Percentiles rank a stretch among this genome's conserved stretches.
These are phyloP conservation scores for Aspergillus wentii DNA, from an alignment of 495 filamentous ascomycete genomes.

Conservation along the genomic window DNA sequence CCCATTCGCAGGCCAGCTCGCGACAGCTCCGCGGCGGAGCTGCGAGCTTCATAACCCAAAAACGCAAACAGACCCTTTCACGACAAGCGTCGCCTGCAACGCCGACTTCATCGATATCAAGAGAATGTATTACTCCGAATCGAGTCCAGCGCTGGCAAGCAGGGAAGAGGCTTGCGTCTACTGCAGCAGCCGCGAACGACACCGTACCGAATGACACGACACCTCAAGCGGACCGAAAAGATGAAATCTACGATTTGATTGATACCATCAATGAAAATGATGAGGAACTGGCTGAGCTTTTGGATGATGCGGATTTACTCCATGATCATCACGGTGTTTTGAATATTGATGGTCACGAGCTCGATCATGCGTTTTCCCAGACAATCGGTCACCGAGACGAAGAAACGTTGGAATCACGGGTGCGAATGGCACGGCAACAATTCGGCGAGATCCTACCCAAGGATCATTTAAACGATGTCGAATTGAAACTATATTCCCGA, in stretches of 20 bases:
- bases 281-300: conserved; percentile 24
- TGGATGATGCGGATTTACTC: conserved; percentile 31
- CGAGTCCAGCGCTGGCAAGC: conserved; percentile 3
- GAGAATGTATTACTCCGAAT: background rate
- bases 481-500: conserved; percentile 71
- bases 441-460: conserved; percentile 77
- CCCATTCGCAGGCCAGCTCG: conserved; percentile 14
- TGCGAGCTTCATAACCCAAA: conserved; percentile 13
- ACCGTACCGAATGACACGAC: conserved; percentile 7
- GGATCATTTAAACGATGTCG: conserved; percentile 62
- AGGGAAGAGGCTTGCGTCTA: conserved; percentile 21
- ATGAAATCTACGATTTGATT: conserved; percentile 30
- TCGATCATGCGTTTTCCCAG: conserved; percentile 17
- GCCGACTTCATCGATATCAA: background rate
- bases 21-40: conserved; percentile 26
- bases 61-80: conserved; percentile 10
- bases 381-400: conserved; percentile 23
- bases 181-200: conserved; percentile 13
- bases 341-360: conserved; percentile 14
- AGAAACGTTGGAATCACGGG: conserved; percentile 55
- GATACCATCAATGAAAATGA: conserved; percentile 36
- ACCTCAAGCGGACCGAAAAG: conserved; percentile 12
- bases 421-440: conserved; percentile 61
- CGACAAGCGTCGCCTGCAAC: conserved; percentile 6
- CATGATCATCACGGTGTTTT: conserved; percentile 19